These are phyloP conservation scores for Amesomyces nigricolor DNA, from an alignment of 2,329 filamentous ascomycete species.

Conservation along the genomic window DNA sequence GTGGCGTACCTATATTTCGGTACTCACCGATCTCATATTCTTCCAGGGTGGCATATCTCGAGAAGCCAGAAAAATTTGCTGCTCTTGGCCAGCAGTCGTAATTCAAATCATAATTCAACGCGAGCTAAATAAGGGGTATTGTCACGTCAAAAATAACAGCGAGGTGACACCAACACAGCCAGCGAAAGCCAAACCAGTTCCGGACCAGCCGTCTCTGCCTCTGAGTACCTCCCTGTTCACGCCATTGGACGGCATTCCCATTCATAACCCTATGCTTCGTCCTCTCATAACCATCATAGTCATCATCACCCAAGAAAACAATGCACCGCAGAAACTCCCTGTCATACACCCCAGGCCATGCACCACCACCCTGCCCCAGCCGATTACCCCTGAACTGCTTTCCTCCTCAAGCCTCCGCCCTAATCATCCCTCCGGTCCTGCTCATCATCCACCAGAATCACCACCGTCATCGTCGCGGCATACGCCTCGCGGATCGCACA, in stretches of 20 bases:
- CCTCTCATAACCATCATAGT: background rate
- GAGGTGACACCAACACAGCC: background rate
- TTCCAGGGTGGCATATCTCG: no score
- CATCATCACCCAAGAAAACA: background rate
- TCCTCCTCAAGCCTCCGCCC: background rate
- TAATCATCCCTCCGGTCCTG: slow-evolving; percentile 39
- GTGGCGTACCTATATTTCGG: no score
- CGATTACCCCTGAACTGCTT: background rate
- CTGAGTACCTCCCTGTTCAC: background rate
- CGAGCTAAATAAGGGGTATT: slow-evolving; percentile 2
- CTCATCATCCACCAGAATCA: slow-evolving; percentile 58
- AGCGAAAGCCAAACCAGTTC: background rate
- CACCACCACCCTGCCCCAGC: background rate
- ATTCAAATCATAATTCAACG: no score
- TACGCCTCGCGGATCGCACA: slow-evolving; percentile 72
- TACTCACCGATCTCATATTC: no score
- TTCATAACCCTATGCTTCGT: background rate
- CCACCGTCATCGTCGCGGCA: slow-evolving; percentile 65
- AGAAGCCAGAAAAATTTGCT: no score
- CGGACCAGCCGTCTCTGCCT: background rate
- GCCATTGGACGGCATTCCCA: background rate
- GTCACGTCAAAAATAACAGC: background rate
- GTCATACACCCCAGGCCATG: background rate
- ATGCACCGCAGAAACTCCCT: background rate
- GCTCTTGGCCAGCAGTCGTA: no score